Base-by-base conservation (phyloP, 2,329 filamentous ascomycete genomes). In the Aspergillus pseudoterreus region DNA sequence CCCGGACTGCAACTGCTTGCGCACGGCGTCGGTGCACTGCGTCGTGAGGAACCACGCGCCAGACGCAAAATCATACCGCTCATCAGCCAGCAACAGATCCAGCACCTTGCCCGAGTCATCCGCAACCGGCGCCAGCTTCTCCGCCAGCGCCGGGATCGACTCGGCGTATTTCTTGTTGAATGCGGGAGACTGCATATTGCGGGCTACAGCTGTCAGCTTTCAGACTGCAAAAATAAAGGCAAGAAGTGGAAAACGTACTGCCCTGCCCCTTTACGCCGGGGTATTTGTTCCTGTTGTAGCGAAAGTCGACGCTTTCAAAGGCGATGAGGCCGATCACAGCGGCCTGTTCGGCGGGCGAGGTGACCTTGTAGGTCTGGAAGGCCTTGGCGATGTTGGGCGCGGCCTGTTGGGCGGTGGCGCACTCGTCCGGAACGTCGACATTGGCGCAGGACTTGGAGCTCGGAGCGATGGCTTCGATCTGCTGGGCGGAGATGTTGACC, bases 271-370 rank as follows among this genome's bases (percentile, higher is more conserved):
- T 24, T 4, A 55, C 46, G 2, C 52, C 56, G 1, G 55, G 55
- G 4, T 35, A 53, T 43, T 60, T 50, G 30, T 58, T 58, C 45
- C 39, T 46, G 15, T 86, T 88, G 78, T 82, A 92, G 62, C 81
- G 78, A 72, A 92, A 88, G 56, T 85, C 78, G 19, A 51, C 82
- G 1, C 82, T 83, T 73, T 95, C 90, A 64, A 84, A 85, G 10
- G 85, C 82, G 74, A 89, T 86, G 63, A 90, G 76, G 11, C 84
- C 77, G 41, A 94, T 64, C 14, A 92, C 69, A 19, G 85, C 88
- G 6, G 88, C 88, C 64, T 87, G 84, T 60, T 87, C 82, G 19
- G 77, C 79, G 19, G 72, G 70, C 32, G 68, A 67, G 44, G 71
- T 76, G 59, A 91, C 73, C 3, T 67, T 57, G 75, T 89, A 86